These are phyloP conservation scores for Scolecobasidium constrictum DNA, from an alignment of 2,329 filamentous ascomycete species.

Conservation along the genomic window DNA sequence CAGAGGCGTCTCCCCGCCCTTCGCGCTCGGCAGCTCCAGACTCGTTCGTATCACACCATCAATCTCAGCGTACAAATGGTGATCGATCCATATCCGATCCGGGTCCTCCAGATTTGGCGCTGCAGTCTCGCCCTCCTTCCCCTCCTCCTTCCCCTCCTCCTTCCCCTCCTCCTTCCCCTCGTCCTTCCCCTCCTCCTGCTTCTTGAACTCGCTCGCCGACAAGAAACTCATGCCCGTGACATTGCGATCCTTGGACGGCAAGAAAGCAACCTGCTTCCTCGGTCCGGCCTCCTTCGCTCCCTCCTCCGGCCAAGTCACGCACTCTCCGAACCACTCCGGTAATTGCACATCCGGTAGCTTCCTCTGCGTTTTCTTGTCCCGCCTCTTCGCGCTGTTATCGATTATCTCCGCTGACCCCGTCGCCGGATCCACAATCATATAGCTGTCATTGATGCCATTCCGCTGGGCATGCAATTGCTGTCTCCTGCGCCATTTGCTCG, in stretches of 20 bases:
- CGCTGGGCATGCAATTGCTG: not conserved
- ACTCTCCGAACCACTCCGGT: not conserved
- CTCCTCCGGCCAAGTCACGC: not conserved
- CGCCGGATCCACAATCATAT: not conserved
- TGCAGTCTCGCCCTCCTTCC: not conserved
- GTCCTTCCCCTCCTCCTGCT: not conserved
- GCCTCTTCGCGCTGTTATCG: not conserved
- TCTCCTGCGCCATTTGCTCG: not conserved
- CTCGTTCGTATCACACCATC: not conserved
- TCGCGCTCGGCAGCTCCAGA: not conserved
- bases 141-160: not conserved
- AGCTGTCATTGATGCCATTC: not conserved
- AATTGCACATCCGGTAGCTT: not conserved
- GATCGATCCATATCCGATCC: not conserved
- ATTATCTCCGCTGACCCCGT: not conserved
- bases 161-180: not conserved
- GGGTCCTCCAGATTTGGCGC: not conserved
- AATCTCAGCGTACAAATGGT: slow-evolving; percentile 1
- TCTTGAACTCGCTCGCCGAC: no score
- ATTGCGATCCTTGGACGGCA: not conserved
- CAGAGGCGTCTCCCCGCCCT: not conserved
- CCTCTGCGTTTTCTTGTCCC: not conserved
- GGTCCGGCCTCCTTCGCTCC: not conserved
- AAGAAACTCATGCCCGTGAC: not conserved
- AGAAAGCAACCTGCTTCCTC: not conserved